Base-by-base conservation (phyloP, 2,329 filamentous ascomycete species). In the Colletotrichum spaethianum region DNA sequence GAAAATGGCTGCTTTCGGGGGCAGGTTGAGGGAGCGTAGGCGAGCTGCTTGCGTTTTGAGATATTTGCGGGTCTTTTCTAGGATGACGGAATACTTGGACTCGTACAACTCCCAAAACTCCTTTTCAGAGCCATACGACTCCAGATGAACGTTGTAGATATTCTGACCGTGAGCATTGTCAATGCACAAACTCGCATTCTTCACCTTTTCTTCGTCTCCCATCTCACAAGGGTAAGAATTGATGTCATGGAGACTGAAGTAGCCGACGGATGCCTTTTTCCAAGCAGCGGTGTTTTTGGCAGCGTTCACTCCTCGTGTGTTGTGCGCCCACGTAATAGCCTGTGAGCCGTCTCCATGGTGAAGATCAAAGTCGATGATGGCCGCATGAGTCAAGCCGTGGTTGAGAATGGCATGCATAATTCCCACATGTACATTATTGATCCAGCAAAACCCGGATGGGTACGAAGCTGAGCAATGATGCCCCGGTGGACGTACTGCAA, bases 281-380 rank as follows among this genome's bases (percentile, higher is more conserved):
- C 93, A 93, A 38, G 88, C 85, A 0, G 92, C 87, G 0, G 92
- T 90, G 78, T 94, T 96, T 80, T 93, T 95, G 8, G 90, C 81
- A 50, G 92, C 85, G 20, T 83, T 85, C 4, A 85, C 81, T 50
- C 93, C 90, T 73, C 93, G 92, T 59, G 89, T 87, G 79, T 98
- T 99, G 77, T 97, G 94, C 52, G 93, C 90, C 96, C 96, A 98
- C 0, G 96, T 88, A 76, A 99, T 97, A 2, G 94, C 89, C 81
- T 99, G 96, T 14, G 96, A 98, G n/a, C 96, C 96, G 79, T 98
- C 95, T 59, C 95, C 95, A 77, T 98, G 95, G 77, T 98, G 95
- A 28, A 98, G 86, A 80, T 98, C 94, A 79, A 97, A 96, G 79
- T 98, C 95, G 75, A 97, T 91, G 73, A 97, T 98, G 14, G 94